Evolutionary conservation across 75 land plant species (phyloP).

Genomic region (Picea glauca): DNA sequence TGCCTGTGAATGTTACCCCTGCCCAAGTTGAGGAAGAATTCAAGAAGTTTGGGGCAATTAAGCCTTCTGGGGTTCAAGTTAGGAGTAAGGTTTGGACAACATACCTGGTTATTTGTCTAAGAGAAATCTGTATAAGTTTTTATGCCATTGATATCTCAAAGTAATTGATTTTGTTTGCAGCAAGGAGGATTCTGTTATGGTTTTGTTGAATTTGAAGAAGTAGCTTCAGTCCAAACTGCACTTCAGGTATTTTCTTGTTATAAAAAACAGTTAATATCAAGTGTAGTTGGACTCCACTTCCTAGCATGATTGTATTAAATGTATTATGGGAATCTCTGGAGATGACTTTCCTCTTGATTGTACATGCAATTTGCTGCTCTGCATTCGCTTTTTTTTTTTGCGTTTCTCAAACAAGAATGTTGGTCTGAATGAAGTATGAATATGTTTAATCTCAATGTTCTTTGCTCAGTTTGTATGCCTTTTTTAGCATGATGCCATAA

Average conservation of each 20-base stretch:
- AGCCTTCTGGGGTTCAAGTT: conserved; percentile 41
- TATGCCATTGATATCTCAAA: neutral
- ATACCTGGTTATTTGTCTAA: neutral
- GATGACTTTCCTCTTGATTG: neutral
- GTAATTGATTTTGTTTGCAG: conserved; percentile 16
- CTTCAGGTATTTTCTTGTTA: conserved; percentile 46
- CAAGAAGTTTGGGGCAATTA: conserved; percentile 54
- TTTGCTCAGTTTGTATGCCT: neutral
- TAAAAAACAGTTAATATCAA: neutral
- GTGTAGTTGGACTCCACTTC: too few species aligned
- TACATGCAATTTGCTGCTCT: neutral
- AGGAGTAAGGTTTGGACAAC: conserved; percentile 37
- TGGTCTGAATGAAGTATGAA: neutral
- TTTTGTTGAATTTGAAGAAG: conserved; percentile 78
- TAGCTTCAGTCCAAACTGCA: conserved; percentile 44
- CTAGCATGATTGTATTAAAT: neutral
- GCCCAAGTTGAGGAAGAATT: conserved; percentile 33
- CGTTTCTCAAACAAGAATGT: neutral
- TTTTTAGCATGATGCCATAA: neutral
- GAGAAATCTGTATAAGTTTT: neutral
- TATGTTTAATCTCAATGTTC: neutral
- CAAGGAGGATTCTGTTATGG: conserved; percentile 61
- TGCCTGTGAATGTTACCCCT: conserved; percentile 33
- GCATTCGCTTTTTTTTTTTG: neutral
- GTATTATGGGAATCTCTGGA: neutral